Base-by-base conservation (phyloP, 1,284 basidiomycete species). In the Sanghuangporus weigelae region DNA sequence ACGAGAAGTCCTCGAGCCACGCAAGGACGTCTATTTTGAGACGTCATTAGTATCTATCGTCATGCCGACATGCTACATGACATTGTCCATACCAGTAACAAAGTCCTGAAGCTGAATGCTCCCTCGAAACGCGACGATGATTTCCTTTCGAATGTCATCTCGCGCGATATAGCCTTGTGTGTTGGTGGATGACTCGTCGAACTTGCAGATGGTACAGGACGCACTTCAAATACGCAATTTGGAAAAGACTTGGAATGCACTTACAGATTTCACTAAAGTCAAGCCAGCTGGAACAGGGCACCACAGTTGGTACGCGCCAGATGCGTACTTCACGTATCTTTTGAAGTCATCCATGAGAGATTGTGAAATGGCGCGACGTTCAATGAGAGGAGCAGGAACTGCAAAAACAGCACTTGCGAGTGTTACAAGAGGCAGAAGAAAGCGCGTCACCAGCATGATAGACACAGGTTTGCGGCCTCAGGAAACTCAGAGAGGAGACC, bases 1-100 rank as follows among this genome's bases (percentile, higher is more conserved):
- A 74, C 11, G 68, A 65, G 35, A 79, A 69, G 0, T 77, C 70
- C 2, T 62, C 67, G 44, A 79, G 68, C 5, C 76, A 62, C 40
- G 80, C 61, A 19, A 70, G 68, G 1, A 72, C 40, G 55, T 81
- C 79, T 80, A 62, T 8, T 48, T 46, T 23, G 6, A 35, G n/a
- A n/a, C 23, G 40, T 39, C 1, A 26, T 57, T 39, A 14, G 16
- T 50, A 1, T 31, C 26, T 31, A 31, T 38, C 36, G 23, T 26
- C 36, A 26, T 19, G 8, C 16, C 7, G 7, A 6, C 16, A 16
- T 46, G 44, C 2, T 16, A 46, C 44, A 16, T 35, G 38, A n/a
- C 16, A 26, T 19, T 19, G 40, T 23, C 21, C 56, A 19, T 2
- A 66, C 65, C 65, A 26, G 65, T 66, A 12, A 63, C 44, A 23